phyloP scores from a whole-genome alignment of 202 grass and related monocot genomes.

The Setaria italica region DNA sequence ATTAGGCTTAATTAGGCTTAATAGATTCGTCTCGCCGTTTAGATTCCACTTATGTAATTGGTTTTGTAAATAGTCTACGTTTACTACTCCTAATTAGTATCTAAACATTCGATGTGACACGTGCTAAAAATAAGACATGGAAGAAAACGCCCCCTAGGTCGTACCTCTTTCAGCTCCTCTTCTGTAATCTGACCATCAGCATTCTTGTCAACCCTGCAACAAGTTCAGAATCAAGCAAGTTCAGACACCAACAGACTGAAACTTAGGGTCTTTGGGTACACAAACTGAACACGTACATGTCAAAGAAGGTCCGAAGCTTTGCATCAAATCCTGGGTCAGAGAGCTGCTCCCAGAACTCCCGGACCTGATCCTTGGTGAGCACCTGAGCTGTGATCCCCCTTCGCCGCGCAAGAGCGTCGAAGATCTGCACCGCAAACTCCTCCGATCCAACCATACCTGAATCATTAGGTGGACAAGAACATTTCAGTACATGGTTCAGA shows the following conservation, averaged over 20 bases:
- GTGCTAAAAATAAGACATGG: too few species aligned
- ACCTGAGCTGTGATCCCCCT: conserved; percentile 66
- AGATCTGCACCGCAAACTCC: conserved; percentile 78
- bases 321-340: conserved; percentile 83
- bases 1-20: too few species aligned
- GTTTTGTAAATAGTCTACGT: too few species aligned
- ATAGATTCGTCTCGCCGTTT: too few species aligned
- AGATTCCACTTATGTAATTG: too few species aligned
- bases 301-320: conserved; percentile 87
- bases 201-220: conserved; percentile 92
- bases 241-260: background rate
- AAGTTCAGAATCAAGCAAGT: conserved; percentile 13
- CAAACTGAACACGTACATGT: conserved; percentile 63
- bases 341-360: conserved; percentile 94
- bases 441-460: conserved; percentile 86
- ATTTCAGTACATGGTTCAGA: background rate
- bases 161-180: conserved; percentile 88
- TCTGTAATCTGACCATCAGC: conserved; percentile 84
- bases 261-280: background rate
- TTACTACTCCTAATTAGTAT: too few species aligned
- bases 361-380: conserved; percentile 73
- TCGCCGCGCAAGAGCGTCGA: conserved; percentile 68
- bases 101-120: too few species aligned
- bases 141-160: too few species aligned
- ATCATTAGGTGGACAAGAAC: background rate